Percentiles rank a stretch among this genome's conserved stretches.
Evolutionary conservation across 129 eudicot species (phyloP).

Genomic region (Solidago caesia): DNA sequence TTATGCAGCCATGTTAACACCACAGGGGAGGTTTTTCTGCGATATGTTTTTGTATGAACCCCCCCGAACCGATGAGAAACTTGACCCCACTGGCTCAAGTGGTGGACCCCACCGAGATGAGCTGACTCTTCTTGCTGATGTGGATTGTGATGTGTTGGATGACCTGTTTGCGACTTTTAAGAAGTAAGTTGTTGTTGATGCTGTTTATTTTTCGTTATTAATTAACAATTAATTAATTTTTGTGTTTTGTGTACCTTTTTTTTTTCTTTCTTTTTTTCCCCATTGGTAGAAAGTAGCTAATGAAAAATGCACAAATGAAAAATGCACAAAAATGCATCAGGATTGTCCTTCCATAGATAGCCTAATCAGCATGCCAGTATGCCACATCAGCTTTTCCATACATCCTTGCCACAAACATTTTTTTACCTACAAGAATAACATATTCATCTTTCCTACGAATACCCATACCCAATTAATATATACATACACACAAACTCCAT

Average conservation of each 20-base stretch:
- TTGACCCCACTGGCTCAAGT: conserved; percentile 62
- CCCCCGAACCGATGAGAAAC: conserved; percentile 48
- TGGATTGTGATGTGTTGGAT: conserved; percentile 69
- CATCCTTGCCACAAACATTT: too few relatives aligned
- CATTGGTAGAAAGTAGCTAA: too few relatives aligned
- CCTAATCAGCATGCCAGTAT: too few relatives aligned
- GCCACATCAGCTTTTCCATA: too few relatives aligned
- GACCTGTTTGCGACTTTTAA: conserved; percentile 70
- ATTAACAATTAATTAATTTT: neutral
- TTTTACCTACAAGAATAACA: too few relatives aligned
- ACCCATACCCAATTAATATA: too few relatives aligned
- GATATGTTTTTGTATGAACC: conserved; percentile 67
- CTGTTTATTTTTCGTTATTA: neutral
- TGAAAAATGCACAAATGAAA: too few relatives aligned
- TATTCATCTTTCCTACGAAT: too few relatives aligned
- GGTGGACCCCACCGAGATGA: conserved; percentile 56
- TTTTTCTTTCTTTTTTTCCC: too few relatives aligned
- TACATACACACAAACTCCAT: too few relatives aligned
- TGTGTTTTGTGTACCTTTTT: neutral
- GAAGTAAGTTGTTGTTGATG: conserved; percentile 35
- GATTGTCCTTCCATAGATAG: too few relatives aligned
- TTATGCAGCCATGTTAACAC: conserved; percentile 73
- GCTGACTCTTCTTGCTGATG: conserved; percentile 77
- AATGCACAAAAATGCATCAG: too few relatives aligned
- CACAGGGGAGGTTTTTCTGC: conserved; percentile 79